Base-by-base conservation (phyloP, 2,329 filamentous ascomycete genomes). In the Sarocladium oryzae region DNA sequence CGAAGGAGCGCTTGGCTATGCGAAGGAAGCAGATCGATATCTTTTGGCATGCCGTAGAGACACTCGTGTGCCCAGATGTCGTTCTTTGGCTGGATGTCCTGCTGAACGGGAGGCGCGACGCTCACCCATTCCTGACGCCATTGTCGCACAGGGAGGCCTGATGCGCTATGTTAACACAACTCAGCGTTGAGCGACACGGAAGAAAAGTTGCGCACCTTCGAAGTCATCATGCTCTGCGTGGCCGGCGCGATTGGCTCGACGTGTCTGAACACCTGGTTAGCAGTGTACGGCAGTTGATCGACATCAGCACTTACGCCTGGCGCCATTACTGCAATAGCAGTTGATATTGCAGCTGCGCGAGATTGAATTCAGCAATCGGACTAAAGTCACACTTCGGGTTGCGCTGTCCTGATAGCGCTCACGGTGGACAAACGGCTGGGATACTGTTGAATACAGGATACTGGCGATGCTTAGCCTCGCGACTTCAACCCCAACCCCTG, bases 61-160 rank as follows among this genome's bases (percentile, higher is more conserved):
- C 89, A 77, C 63, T 96, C 91, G 45, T 75, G 63, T n/a, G 83
- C 84, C 80, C 86, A 92, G 50, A 81, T 74, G 63, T 86, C 81
- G 60, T 83, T 81, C 57, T 77, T 77, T 55, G 82, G 75, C 28
- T 71, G 74, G 24, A 77, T 81, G 59, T 91, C 86, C 55, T 81
- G 74, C 33, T 81, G 76, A 9, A 78, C 72, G 11, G 81, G 81
- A 50, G 88, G 84, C 57, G 82, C 82, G 62, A 92, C 72, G 37
- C 72, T 85, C 52, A 89, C 78, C 69, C 74, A 75, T 53, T 86
- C 82, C 56, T 87, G 83, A 52, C 88, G 84, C 86, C 90, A 97
- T 78, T 95, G 89, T 62, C 90, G 86, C 53, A 96, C 86, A 15
- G 92, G 92, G 10, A 96, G 78, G 54, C 90, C 89, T 76, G 80